These are phyloP conservation scores for Mucor mucedo DNA, from an alignment of 371 early-diverging fungal genomes.

Conservation along the genomic window DNA sequence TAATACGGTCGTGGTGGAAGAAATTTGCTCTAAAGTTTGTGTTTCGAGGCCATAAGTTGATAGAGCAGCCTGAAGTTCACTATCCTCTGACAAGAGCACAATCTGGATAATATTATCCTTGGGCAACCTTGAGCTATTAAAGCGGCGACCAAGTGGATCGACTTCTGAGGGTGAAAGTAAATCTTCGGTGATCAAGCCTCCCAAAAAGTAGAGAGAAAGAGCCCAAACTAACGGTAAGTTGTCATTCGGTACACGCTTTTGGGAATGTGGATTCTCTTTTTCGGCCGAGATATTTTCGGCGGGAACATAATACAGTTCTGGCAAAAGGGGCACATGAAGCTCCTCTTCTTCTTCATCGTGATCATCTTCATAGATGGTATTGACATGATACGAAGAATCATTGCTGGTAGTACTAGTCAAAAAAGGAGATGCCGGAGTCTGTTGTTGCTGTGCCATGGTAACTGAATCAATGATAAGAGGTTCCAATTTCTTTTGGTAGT, in stretches of 20 bases:
- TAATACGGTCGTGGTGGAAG: conserved; percentile 75
- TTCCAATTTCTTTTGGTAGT: conserved; percentile 71
- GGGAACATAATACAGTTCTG: conserved; percentile 88
- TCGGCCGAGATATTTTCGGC: conserved; percentile 75
- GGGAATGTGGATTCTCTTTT: conserved; percentile 74
- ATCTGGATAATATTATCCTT: conserved; percentile 77
- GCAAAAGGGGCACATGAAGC: conserved; percentile 60
- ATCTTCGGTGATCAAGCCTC: conserved; percentile 79
- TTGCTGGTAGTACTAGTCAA: too few relatives aligned
- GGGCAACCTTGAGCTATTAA: conserved; percentile 50
- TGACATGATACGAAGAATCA: too few relatives aligned
- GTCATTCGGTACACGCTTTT: conserved; percentile 82
- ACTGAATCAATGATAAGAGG: conserved; percentile 74
- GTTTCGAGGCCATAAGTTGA: conserved; percentile 82
- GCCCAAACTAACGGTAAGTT: conserved; percentile 95
- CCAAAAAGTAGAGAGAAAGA: conserved; percentile 82
- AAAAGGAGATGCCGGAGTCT: conserved; percentile 4
- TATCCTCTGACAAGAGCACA: conserved; percentile 79
- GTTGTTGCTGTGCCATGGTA: conserved; percentile 49
- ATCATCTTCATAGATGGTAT: too few relatives aligned
- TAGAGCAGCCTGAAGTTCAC: conserved; percentile 69
- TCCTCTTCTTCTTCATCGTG: conserved; percentile 6
- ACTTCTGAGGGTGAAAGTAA: conserved; percentile 79
- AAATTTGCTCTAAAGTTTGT: conserved; percentile 70
- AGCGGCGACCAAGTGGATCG: conserved; percentile 84